These are phyloP conservation scores for Penicillium egyptiacum DNA, from an alignment of 495 filamentous ascomycete genomes.

Conservation along the genomic window DNA sequence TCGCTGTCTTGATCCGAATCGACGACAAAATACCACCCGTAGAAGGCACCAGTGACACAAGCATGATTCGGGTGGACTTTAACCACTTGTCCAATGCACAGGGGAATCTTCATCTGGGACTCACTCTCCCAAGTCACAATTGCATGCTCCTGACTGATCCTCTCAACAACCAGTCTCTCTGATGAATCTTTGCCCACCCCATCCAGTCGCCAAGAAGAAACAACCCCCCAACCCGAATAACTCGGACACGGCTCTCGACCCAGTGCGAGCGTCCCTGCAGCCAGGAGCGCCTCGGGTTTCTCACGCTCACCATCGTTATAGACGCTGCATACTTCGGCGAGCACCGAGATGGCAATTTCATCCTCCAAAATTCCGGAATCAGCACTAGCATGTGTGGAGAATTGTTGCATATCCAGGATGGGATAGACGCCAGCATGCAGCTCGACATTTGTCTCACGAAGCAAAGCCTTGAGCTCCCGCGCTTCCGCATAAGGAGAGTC, in stretches of 20 bases:
- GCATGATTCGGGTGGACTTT: constrained; percentile 83
- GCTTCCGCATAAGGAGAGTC: constrained; percentile 16
- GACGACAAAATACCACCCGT: constrained; percentile 74
- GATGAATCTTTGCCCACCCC: not conserved
- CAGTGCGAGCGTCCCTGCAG: constrained; percentile 68
- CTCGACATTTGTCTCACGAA: constrained; percentile 49
- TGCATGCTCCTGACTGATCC: constrained; percentile 41
- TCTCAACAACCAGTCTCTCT: constrained; percentile 29
- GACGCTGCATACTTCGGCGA: constrained; percentile 70
- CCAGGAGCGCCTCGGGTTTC: constrained; percentile 65
- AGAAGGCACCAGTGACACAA: constrained; percentile 73
- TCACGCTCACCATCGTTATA: constrained; percentile 56
- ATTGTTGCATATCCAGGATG: constrained; percentile 77
- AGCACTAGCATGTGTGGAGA: constrained; percentile 65
- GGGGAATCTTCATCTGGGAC: constrained; percentile 21
- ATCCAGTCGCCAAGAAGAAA: constrained; percentile 57
- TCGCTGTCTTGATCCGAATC: constrained; percentile 59
- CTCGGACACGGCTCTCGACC: constrained; percentile 73
- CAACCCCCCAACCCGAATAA: constrained; percentile 72
- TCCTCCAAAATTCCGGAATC: constrained; percentile 38
- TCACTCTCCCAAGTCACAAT: constrained; percentile 33
- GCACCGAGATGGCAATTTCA: constrained; percentile 66
- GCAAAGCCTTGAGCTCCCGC: constrained; percentile 23
- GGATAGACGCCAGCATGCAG: constrained; percentile 74
- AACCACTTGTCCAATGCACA: constrained; percentile 50